Conservation (phyloP, 2,329 filamentous ascomycete genomes). For the Exophiala sideris region DNA sequence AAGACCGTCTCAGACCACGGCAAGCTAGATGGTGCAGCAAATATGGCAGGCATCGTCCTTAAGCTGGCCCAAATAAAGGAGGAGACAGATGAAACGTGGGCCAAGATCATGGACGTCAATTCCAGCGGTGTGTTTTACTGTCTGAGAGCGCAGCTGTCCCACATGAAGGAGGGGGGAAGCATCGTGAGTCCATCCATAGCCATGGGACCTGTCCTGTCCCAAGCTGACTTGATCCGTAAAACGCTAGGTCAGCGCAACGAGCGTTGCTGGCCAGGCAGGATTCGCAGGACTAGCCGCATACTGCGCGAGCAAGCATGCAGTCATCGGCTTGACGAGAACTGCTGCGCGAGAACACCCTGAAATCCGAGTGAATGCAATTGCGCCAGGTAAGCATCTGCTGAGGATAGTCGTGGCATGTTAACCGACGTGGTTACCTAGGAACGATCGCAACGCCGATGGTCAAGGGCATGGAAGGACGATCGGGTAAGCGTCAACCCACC, state of each 20-base stretch:
- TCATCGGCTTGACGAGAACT: slow-evolving; percentile 43
- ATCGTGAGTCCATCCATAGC: slow-evolving; percentile 36
- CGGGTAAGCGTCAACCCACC: neutral
- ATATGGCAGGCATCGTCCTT: slow-evolving; percentile 36
- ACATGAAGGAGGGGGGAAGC: slow-evolving; percentile 35
- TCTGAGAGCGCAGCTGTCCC: slow-evolving; percentile 39
- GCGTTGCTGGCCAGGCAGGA: slow-evolving; percentile 35
- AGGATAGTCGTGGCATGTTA: neutral
- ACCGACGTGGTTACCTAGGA: neutral
- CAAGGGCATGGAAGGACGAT: slow-evolving; percentile 46
- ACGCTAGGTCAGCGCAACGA: slow-evolving; percentile 29
- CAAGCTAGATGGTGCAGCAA: neutral
- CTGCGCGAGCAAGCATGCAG: slow-evolving; percentile 40
- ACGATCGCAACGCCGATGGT: slow-evolving; percentile 87
- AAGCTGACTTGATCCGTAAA: no score
- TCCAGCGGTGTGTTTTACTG: slow-evolving; percentile 39
- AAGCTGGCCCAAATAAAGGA: slow-evolving; percentile 38
- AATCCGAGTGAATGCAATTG: slow-evolving; percentile 35
- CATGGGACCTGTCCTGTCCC: no score
- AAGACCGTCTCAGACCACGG: neutral
- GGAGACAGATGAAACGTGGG: slow-evolving; percentile 2
- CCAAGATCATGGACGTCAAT: slow-evolving; percentile 34
- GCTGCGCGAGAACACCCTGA: slow-evolving; percentile 33
- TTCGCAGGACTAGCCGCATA: slow-evolving; percentile 40
- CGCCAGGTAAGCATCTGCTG: slow-evolving; percentile 31